Base-by-base conservation (phyloP, 441 rosid genomes). In the Hypseocharis bilobata region DNA sequence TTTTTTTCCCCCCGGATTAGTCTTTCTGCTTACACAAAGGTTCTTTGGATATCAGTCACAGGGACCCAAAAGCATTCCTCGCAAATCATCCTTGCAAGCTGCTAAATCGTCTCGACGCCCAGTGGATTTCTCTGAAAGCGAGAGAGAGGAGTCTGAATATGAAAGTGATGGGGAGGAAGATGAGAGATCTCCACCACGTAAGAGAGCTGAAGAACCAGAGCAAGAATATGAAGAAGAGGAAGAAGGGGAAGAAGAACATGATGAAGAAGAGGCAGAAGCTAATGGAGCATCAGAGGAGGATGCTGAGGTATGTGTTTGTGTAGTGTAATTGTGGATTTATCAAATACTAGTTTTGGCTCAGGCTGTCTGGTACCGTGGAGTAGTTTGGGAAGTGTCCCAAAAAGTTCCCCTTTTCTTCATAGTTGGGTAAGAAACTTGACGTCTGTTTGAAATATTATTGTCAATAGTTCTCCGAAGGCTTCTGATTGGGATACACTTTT, bases 81-180 rank as follows among this genome's bases (percentile, higher is more conserved):
- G 81, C 27, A 85, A 87, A 74, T 75, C 92, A 58, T 82, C 88
- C 36, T 47, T 82, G 70, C 68, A 86, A 29, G 62, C 78, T 61
- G 83, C 68, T 32, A 90, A 88, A 80, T 73, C 83, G 23, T 71
- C 92, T 51, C 78, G 89, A 62, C 95, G 83, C 27, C 89, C 86
- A 14, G 78, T 79, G 72, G 84, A 80, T 68, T 87, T 83, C 83
- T 87, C 95, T 17, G 95, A 84, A 62, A 91, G 97, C 73, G 98
- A 93, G 56, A 84, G 84, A 80, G 98, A 88, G 71, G 97, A 87
- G 71, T 93, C 96, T 17, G 98, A 93, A 62, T 93, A 93, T 71
- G 98, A 87, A 82, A 90, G 86, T 66, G 93, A 93, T 70, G 96
- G 86, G 45, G 92, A 86, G 64, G 96, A 88, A 67, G 85, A 77